Evolutionary conservation across 2,329 filamentous ascomycete species (phyloP), one percentile per base, ranked within the genome.

Genomic region (Dothistroma pini): DNA sequence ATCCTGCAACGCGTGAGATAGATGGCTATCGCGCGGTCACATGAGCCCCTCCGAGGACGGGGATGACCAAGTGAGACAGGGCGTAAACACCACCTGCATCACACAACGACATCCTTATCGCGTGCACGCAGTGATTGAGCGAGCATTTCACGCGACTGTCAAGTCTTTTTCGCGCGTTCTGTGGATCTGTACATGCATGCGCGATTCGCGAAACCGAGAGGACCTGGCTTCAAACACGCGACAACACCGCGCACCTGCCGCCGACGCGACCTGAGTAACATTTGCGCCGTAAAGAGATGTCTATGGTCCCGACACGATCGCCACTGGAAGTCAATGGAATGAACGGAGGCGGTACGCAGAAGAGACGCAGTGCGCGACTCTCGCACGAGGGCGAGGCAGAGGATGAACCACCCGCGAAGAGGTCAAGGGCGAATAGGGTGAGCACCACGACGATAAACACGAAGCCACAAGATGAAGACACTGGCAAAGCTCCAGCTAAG

Each of bases 271-370:
- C 9, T 44, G 16, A 32, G 29, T 10, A 31, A 52, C 14, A 35
- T 29, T 54, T 22, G 31, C 21, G 47, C 53, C 29, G 41, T 32
- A 54, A 58, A 60, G 66, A 66, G 60, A 76, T 76, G 74, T 76
- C 74, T 61, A 70, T 74, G 57, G 66, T 75, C 61, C 64, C 76
- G 65, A 63, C 58, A 56, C 75, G 76, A 63, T 71, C 73, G 59
- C 80, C 80, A 61, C 71, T 81, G 63, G 75, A 79, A 74, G 69
- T 73, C 34, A 75, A 81, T 65, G 76, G 74, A 64, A 82, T 81
- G 80, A 74, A 77, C 66, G 77, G 78, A 62, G 73, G 76, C 67
- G 79, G 79, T 56, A 72, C 75, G 52, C 75, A 75, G 71, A 78
- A 79, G 74, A 74, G 80, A 69, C 73, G 77, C 68, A 81, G 79